Conservation (phyloP, 306 rosid species). For the Inga leiocalycina region DNA sequence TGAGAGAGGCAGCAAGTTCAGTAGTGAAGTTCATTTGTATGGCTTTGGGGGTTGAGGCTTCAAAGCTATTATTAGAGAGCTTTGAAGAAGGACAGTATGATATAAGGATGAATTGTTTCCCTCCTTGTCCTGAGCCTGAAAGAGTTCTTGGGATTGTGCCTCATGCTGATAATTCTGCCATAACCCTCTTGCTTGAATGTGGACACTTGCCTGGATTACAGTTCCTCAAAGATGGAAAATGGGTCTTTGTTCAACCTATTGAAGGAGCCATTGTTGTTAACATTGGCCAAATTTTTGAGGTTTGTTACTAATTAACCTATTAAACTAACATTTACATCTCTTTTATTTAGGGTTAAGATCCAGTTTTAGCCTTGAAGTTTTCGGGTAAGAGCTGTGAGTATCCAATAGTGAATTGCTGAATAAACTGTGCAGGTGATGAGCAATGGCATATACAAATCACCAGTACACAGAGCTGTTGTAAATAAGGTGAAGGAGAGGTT, state of each 20-base stretch:
- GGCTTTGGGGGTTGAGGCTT: conserved; percentile 44
- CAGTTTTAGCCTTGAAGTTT: too few species aligned
- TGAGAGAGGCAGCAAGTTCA: conserved; percentile 38
- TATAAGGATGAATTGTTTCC: conserved; percentile 53
- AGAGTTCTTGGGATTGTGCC: conserved; percentile 51
- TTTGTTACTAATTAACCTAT: conserved; percentile 14
- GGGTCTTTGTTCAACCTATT: conserved; percentile 49
- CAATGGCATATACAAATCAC: conserved; percentile 57
- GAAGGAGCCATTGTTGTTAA: conserved; percentile 51
- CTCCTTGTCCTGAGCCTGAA: conserved; percentile 56
- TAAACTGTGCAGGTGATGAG: conserved; percentile 45
- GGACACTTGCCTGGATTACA: conserved; percentile 49
- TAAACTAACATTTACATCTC: neutral
- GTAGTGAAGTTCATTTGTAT: conserved; percentile 45
- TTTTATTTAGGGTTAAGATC: too few species aligned
- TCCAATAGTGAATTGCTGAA: neutral
- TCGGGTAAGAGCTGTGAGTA: too few species aligned
- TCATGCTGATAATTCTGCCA: conserved; percentile 51
- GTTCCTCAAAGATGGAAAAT: conserved; percentile 46
- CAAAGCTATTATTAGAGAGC: conserved; percentile 36
- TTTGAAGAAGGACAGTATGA: conserved; percentile 44
- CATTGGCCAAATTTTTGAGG: conserved; percentile 53
- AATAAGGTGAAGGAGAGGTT: conserved; percentile 44
- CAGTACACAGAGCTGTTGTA: conserved; percentile 55
- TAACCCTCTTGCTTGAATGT: conserved; percentile 50